Percentiles rank a stretch among this genome's conserved stretches.
Evolutionary conservation across 1,139 yeast species (phyloP).

Genomic region (Geotrichum citri-aurantii): DNA sequence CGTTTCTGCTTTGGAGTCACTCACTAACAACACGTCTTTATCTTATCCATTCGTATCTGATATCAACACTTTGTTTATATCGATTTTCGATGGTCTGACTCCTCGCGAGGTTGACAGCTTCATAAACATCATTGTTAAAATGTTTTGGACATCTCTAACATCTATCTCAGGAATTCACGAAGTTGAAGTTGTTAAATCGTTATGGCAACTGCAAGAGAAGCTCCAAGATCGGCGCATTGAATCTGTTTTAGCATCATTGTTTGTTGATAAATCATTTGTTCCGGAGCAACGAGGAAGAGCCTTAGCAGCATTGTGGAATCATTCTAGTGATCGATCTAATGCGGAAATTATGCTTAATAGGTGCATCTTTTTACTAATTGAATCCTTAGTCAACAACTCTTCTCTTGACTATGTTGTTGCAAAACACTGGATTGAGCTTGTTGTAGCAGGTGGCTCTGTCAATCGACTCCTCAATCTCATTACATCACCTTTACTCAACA

Average conservation of each 20-base stretch:
- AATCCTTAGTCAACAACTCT: slow-evolving; percentile 45
- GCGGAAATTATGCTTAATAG: slow-evolving; percentile 48
- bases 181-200: slow-evolving; percentile 54
- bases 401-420: slow-evolving; percentile 37
- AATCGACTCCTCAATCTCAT: slow-evolving; percentile 56
- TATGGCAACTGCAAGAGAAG: slow-evolving; percentile 37
- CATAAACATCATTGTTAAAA: slow-evolving; percentile 17
- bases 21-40: slow-evolving; percentile 14
- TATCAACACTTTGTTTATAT: slow-evolving; percentile 42
- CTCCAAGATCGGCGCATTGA: slow-evolving; percentile 35
- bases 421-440: slow-evolving; percentile 51
- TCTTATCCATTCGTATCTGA: slow-evolving; percentile 40
- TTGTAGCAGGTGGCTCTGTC: slow-evolving; percentile 49
- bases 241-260: slow-evolving; percentile 35
- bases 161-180: slow-evolving; percentile 46
- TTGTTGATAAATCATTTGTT: slow-evolving; percentile 23
- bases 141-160: slow-evolving; percentile 37
- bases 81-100: slow-evolving; percentile 31
- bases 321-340: slow-evolving; percentile 38
- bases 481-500: slow-evolving; percentile 46
- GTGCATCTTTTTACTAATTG: slow-evolving; percentile 66
- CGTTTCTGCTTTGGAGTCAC: slow-evolving; percentile 31
- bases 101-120: slow-evolving; percentile 25
- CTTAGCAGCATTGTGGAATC: slow-evolving; percentile 40
- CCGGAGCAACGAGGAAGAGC: slow-evolving; percentile 30